Base-by-base conservation (phyloP, 768 basidiomycete genomes). In the Filobasidium floriforme region DNA sequence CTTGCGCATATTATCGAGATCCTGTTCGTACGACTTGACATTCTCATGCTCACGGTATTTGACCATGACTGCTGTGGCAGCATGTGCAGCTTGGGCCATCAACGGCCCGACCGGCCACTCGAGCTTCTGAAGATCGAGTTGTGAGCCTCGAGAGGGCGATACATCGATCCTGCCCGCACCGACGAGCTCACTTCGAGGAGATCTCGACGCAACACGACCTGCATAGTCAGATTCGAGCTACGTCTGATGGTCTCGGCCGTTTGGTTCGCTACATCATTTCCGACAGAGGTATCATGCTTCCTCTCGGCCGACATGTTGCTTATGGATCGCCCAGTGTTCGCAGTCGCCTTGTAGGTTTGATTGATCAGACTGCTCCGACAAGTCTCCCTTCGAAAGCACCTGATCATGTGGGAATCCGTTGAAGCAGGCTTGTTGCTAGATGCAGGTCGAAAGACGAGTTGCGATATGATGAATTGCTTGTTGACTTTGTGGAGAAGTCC, bases 61-160 rank as follows among this genome's bases (percentile, higher is more conserved):
- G 52, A 76, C 73, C 41, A 77, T 54, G 11, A 79, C 75, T 1
- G 78, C 78, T 0, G 77, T 79, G 1, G 77, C 69, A 0, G 75
- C 78, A 60, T 79, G 78, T 7, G 77, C 71, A 0, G 74, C 70
- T 66, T 79, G 78, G 18, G 76, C 77, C 44, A 79, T 72, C n/a
- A 79, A 59, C 0, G 78, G 76, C 22, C 78, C 78, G 5, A 73
- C 60, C 0, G 78, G 76, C 78, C 78, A 79, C 6, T 63, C 28
- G 26, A 70, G 71, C 40, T 37, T 6, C 19, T 32, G 19, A 32
- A 40, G 19, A 12, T n/a, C 28, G 59, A 29, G 15, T 40, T 9
- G 7, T 19, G 40, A n/a, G 22, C 7, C 14, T 59, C 12, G 46
- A 51, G 18, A 19, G 12, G 29, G 24, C 37, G 4, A 5, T n/a